Evolutionary conservation across 257 asterid genomes (phyloP).

Genomic region (Nicotiana attenuata): DNA sequence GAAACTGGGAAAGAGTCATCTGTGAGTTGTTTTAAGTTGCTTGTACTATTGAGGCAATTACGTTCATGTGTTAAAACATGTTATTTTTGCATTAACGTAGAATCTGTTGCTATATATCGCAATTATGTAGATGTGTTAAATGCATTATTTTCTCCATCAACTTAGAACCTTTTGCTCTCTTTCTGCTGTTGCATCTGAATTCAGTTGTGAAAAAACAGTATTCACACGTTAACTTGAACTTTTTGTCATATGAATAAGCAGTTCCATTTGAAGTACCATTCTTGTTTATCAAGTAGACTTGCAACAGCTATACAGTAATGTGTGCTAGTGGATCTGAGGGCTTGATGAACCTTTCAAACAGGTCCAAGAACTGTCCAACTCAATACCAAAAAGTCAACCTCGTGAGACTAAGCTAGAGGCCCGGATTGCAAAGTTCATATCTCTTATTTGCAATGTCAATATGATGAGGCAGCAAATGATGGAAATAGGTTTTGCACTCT

Average conservation of each 20-base stretch:
- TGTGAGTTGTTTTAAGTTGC: slow-evolving; percentile 42
- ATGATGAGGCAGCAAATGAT: slow-evolving; percentile 98
- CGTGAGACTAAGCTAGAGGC: slow-evolving; percentile 73
- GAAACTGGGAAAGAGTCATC: slow-evolving; percentile 44
- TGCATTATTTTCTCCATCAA: neutral
- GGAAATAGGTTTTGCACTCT: slow-evolving; percentile 60
- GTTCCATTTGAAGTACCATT: neutral
- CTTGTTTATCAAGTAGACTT: neutral
- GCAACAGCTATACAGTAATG: neutral
- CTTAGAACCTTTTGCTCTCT: neutral
- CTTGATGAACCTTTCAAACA: slow-evolving; percentile 19
- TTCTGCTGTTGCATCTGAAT: slow-evolving; percentile 13
- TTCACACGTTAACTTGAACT: neutral
- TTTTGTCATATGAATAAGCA: neutral
- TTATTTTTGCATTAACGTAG: neutral
- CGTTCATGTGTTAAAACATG: neutral
- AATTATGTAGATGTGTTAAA: slow-evolving; percentile 7
- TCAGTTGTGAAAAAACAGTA: neutral
- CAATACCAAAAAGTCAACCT: slow-evolving; percentile 33
- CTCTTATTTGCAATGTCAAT: slow-evolving; percentile 78
- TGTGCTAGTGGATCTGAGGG: slow-evolving; percentile 4
- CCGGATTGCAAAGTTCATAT: slow-evolving; percentile 74
- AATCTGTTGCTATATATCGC: neutral
- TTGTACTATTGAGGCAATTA: slow-evolving; percentile 10
- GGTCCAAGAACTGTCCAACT: slow-evolving; percentile 35